These are phyloP conservation scores for Athelia sp. DNA, from an alignment of 1,284 basidiomycete species.

Conservation along the genomic window DNA sequence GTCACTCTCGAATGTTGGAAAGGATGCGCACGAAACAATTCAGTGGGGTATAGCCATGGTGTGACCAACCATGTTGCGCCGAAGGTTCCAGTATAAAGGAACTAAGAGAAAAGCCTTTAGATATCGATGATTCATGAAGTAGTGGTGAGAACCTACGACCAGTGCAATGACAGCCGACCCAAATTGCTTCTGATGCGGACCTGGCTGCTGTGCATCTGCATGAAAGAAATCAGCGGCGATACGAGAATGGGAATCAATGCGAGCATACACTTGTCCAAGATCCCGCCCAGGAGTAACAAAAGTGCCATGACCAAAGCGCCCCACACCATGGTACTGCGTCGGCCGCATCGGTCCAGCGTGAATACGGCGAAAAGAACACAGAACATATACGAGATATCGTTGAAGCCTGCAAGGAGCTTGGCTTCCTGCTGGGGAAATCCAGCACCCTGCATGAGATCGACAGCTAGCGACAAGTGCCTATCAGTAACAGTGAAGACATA, in stretches of 20 bases:
- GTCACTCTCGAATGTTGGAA: too few relatives aligned
- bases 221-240: neutral
- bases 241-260: neutral
- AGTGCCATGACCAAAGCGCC: constrained; percentile 5
- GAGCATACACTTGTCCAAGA: constrained; percentile 7
- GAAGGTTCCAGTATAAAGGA: constrained; percentile 10
- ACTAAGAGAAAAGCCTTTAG: neutral
- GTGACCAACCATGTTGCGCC: constrained; percentile 9
- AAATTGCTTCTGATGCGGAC: constrained; percentile 1
- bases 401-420: constrained; percentile 8
- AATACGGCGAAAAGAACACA: constrained; percentile 9
- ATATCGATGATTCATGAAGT: neutral
- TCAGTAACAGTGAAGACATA: neutral
- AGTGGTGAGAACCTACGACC: neutral
- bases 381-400: constrained; percentile 9
- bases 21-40: constrained; percentile 4
- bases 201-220: constrained; percentile 4
- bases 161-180: constrained; percentile 2
- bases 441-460: constrained; percentile 7
- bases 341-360: constrained; percentile 7
- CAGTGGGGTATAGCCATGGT: constrained; percentile 9
- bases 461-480: neutral
- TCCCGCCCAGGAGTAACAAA: constrained; percentile 5
- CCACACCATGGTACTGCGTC: constrained; percentile 9
- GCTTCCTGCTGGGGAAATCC: constrained; percentile 7